phyloP scores from a whole-genome alignment of 768 basidiomycete genomes.

The Pleurotus platypus region DNA sequence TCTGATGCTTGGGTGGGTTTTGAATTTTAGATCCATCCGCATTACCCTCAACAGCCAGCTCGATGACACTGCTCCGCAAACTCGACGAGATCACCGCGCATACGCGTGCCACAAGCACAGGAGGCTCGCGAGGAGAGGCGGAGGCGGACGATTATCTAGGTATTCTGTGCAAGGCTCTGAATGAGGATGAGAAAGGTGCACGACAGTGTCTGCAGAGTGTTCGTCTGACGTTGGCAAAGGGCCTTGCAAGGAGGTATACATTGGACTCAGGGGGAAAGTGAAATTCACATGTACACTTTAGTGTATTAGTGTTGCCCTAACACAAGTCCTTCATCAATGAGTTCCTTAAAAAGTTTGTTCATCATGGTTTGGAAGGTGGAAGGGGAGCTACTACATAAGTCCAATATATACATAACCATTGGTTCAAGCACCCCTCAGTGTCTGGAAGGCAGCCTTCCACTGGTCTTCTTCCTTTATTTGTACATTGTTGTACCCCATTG shows the following conservation, averaged over 20 bases:
- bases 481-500: no score
- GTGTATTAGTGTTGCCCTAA: no score
- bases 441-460: no score
- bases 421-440: no score
- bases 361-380: no score
- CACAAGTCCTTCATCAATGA: no score
- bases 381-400: no score
- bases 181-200: constrained; percentile 47
- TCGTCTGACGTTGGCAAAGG: constrained; percentile 77
- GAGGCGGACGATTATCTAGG: constrained; percentile 68
- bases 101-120: constrained; percentile 58
- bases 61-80: constrained; percentile 68
- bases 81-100: constrained; percentile 78
- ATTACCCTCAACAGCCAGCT: constrained; percentile 67
- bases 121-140: no score
- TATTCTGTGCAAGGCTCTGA: constrained; percentile 48
- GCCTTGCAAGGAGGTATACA: constrained; percentile 70
- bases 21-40: constrained; percentile 48
- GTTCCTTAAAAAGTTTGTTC: no score
- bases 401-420: no score
- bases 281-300: no score
- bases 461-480: no score
- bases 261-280: constrained; percentile 42
- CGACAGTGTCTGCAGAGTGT: constrained; percentile 74
- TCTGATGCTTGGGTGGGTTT: background rate